phyloP scores from a whole-genome alignment of 805 yeast species.

The Starmerella apis region DNA sequence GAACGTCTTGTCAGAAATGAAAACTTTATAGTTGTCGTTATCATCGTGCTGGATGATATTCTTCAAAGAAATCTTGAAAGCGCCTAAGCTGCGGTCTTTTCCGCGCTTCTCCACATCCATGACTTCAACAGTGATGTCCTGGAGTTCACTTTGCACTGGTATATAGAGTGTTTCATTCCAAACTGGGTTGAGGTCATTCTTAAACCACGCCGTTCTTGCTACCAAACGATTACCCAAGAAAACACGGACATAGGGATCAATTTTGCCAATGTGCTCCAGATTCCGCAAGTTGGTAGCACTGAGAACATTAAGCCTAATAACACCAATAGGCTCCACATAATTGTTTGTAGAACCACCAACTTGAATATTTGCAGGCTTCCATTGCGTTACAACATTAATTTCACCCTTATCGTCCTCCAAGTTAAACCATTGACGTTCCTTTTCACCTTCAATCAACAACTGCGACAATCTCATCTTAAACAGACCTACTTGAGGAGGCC shows the following conservation, averaged over 20 bases:
- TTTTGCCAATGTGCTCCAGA: constrained; percentile 77
- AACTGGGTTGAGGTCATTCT: constrained; percentile 62
- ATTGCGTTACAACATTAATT: constrained; percentile 53
- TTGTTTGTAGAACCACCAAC: constrained; percentile 59
- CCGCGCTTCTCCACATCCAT: constrained; percentile 78
- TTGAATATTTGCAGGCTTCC: constrained; percentile 76
- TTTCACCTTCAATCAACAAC: constrained; percentile 65
- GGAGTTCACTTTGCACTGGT: constrained; percentile 73
- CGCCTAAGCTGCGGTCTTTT: constrained; percentile 82
- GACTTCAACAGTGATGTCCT: constrained; percentile 71
- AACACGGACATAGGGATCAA: constrained; percentile 83
- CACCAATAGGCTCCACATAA: constrained; percentile 92
- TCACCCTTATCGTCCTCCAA: constrained; percentile 59
- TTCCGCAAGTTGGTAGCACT: constrained; percentile 69
- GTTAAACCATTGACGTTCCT: constrained; percentile 69
- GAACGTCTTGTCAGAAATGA: constrained; percentile 46
- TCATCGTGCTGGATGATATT: constrained; percentile 54
- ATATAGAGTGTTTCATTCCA: constrained; percentile 78
- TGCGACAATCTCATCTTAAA: constrained; percentile 45
- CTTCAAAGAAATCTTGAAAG: constrained; percentile 56
- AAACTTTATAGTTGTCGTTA: constrained; percentile 54
- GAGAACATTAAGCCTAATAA: constrained; percentile 57
- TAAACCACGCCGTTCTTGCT: constrained; percentile 63
- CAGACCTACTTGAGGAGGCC: constrained; percentile 48
- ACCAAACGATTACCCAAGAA: constrained; percentile 64